Conservation (phyloP, 2,329 filamentous ascomycete genomes). For the Pseudogymnoascus sp. region DNA sequence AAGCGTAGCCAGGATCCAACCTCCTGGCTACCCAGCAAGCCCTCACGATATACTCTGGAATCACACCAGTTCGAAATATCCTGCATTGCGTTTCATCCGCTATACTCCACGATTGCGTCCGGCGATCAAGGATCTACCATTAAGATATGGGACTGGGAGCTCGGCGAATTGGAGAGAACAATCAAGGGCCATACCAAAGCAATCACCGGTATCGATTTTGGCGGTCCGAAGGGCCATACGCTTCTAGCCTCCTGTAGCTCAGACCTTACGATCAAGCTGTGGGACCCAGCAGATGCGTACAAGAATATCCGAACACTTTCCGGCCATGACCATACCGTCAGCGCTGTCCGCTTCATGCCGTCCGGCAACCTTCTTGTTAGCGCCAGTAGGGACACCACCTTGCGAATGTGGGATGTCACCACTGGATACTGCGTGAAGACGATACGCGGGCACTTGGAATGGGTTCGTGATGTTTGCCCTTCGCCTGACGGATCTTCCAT, state of each 20-base stretch:
- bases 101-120: constrained; percentile 83
- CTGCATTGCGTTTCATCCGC: constrained; percentile 84
- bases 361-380: constrained; percentile 80
- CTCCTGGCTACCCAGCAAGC: constrained; percentile 78
- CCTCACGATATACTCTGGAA: constrained; percentile 73
- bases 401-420: constrained; percentile 87
- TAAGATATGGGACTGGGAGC: constrained; percentile 96
- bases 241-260: constrained; percentile 64
- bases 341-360: constrained; percentile 79
- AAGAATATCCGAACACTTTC: constrained; percentile 89
- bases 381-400: constrained; percentile 74
- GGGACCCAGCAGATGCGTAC: constrained; percentile 88
- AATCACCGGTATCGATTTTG: constrained; percentile 83
- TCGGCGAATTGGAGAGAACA: constrained; percentile 82
- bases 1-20: constrained; percentile 75
- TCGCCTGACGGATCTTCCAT: constrained; percentile 79
- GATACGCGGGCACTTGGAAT: constrained; percentile 73
- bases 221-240: constrained; percentile 71
- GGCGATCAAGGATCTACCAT: constrained; percentile 90
- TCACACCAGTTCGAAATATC: constrained; percentile 76
- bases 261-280: constrained; percentile 88
- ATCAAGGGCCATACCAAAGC: constrained; percentile 88
- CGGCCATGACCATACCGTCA: constrained; percentile 88
- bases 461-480: constrained; percentile 80
- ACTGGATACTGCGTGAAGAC: constrained; percentile 91